These are phyloP conservation scores for Bidens hawaiensis DNA, from an alignment of 140 eudicot species.

Conservation along the genomic window DNA sequence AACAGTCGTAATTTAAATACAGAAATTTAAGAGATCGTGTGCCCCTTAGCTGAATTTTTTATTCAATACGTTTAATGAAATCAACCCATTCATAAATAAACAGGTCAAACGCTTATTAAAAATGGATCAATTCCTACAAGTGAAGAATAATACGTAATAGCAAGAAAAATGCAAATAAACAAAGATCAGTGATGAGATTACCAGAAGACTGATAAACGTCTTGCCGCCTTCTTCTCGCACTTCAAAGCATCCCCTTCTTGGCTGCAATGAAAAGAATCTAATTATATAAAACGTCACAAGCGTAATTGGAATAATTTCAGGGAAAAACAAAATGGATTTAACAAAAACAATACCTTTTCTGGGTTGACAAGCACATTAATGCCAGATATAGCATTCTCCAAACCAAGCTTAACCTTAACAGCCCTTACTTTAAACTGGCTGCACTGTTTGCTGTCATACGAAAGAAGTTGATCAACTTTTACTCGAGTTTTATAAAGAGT, in stretches of 20 bases:
- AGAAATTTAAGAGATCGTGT: background rate
- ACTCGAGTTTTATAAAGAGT: too few relatives aligned
- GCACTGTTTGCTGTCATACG: slow-evolving; percentile 60
- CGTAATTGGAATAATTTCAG: background rate
- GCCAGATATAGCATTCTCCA: slow-evolving; percentile 55
- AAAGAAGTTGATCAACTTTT: too few relatives aligned
- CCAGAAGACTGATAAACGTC: slow-evolving; percentile 66
- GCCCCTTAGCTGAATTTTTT: too few relatives aligned
- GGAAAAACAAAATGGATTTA: background rate
- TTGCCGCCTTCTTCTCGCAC: slow-evolving; percentile 72
- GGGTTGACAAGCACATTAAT: slow-evolving; percentile 73
- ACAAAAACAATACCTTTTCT: slow-evolving; percentile 44
- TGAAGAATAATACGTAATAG: too few relatives aligned
- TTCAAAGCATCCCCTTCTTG: slow-evolving; percentile 91
- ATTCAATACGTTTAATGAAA: too few relatives aligned
- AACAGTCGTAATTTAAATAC: background rate
- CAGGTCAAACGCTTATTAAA: background rate
- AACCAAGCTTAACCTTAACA: slow-evolving; percentile 49
- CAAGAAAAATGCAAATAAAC: background rate
- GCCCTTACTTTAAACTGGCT: slow-evolving; percentile 63
- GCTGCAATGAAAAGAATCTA: slow-evolving; percentile 29
- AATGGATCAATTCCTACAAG: background rate
- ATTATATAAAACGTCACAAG: background rate
- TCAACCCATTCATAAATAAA: background rate
- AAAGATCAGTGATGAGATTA: slow-evolving; percentile 14